Evolutionary conservation across 805 yeast species (phyloP).

Genomic region (Kodamaea sagamina): DNA sequence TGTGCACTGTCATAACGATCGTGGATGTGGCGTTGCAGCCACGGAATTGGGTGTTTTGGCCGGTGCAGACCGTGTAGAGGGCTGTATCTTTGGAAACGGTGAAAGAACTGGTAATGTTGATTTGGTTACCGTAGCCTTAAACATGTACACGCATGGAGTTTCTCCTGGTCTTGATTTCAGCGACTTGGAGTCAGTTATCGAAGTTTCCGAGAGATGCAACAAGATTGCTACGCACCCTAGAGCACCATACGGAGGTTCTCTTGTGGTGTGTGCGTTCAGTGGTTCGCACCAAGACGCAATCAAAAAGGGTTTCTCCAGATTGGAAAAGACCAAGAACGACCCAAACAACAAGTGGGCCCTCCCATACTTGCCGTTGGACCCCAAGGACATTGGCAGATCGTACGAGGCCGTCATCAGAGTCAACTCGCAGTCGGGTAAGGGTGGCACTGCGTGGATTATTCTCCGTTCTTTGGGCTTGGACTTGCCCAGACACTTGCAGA

Average conservation of each 20-base stretch:
- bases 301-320: slow-evolving; percentile 62
- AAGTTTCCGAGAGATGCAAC: slow-evolving; percentile 73
- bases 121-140: slow-evolving; percentile 70
- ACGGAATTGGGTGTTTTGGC: slow-evolving; percentile 74
- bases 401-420: slow-evolving; percentile 83
- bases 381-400: slow-evolving; percentile 76
- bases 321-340: slow-evolving; percentile 20
- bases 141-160: slow-evolving; percentile 77
- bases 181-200: slow-evolving; percentile 64
- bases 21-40: slow-evolving; percentile 86
- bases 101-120: slow-evolving; percentile 87
- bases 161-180: slow-evolving; percentile 72
- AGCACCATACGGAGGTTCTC: slow-evolving; percentile 80
- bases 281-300: slow-evolving; percentile 76
- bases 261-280: slow-evolving; percentile 76
- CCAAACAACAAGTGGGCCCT: slow-evolving; percentile 51
- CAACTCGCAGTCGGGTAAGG: slow-evolving; percentile 85
- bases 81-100: slow-evolving; percentile 81
- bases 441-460: slow-evolving; percentile 84
- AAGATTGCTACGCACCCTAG: slow-evolving; percentile 72
- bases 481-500: slow-evolving; percentile 71
- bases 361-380: slow-evolving; percentile 80
- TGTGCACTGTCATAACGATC: slow-evolving; percentile 75
- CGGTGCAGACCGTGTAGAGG: slow-evolving; percentile 87
- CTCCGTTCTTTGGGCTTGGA: slow-evolving; percentile 71